Evolutionary conservation across 306 rosid species (phyloP), one percentile per base, ranked within the genome.

Genomic region (Acacia crassicarpa): DNA sequence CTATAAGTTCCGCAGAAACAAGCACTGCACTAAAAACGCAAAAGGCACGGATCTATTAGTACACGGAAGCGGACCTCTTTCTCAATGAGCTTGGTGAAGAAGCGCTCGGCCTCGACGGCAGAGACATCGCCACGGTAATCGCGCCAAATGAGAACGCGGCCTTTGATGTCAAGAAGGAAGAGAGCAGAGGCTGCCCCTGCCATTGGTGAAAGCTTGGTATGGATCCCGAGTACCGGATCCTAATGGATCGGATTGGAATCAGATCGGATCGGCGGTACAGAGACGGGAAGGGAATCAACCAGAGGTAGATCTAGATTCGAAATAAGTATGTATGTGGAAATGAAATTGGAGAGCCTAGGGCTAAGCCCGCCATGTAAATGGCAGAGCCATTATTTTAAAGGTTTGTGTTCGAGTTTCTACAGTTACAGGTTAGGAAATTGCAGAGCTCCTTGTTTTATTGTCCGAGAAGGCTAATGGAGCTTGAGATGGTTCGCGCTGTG

Each of bases 61-160:
- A 40, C 11, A 74, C 4, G 71, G 45, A 41, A 68, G 44, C 0
- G 83, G 69, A 92, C 97, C 96, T 93, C 99, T 87, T 92, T 93
- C 80, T 96, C 99, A 78, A 96, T 93, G 90, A 93, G 94, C 90
- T 96, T 96, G 86, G 97, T 88, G 92, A 96, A 96, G 92, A 96
- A 93, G 78, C 94, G 94, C 87, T 96, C 99, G 74, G 99, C 97
- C 83, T 93, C 97, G 63, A 84, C 87, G 63, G 99, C 89, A 33
- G 99, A 82, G 84, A 96, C 99, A 82, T 96, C 99, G 83, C 99
- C 99, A 17, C 99, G 99, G 82, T 92, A 96, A 80, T 96, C 98
- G 73, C 99, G 99, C 97, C 97, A 96, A 85, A 96, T 92, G 83
- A 96, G 97, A 84, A 96, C 97, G 86, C 98, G 99, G 85, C 99